Percentiles rank a stretch among this genome's conserved stretches.
Evolutionary conservation across 768 basidiomycete genomes (phyloP).

Genomic region (Suillus variegatus): DNA sequence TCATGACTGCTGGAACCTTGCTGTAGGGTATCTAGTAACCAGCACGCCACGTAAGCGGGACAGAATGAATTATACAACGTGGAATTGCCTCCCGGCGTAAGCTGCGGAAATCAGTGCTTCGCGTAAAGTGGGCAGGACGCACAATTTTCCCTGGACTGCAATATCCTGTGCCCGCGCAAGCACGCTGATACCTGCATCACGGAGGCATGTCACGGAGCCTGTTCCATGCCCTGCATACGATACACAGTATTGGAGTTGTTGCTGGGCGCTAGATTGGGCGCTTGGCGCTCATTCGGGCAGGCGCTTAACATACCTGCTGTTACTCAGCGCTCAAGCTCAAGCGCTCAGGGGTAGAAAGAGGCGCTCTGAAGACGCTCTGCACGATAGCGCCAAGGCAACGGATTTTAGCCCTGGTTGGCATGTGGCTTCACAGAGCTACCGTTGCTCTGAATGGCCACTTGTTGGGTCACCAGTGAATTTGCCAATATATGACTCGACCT

Average conservation of each 20-base stretch:
- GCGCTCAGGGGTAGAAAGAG: constrained; percentile 51
- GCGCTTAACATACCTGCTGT: constrained; percentile 43
- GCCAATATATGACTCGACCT: constrained; percentile 37
- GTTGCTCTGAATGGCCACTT: constrained; percentile 57
- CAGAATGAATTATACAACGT: constrained; percentile 50
- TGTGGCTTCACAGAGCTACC: constrained; percentile 54
- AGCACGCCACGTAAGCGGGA: constrained; percentile 54
- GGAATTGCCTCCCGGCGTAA: constrained; percentile 27
- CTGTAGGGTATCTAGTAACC: constrained; percentile 52
- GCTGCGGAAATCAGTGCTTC: constrained; percentile 4
- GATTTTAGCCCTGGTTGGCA: constrained; percentile 36
- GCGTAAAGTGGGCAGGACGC: constrained; percentile 18
- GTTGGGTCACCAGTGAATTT: constrained; percentile 42
- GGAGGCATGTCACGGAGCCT: constrained; percentile 44
- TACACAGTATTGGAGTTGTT: constrained; percentile 51
- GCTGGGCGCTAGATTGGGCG: background rate
- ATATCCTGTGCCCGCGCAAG: constrained; percentile 58
- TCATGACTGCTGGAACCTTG: constrained; percentile 30
- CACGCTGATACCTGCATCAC: constrained; percentile 50
- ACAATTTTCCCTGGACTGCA: constrained; percentile 43
- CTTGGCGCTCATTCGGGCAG: constrained; percentile 2
- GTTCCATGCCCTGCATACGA: constrained; percentile 49
- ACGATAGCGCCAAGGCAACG: constrained; percentile 59
- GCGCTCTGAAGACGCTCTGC: constrained; percentile 59
- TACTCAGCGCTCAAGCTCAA: constrained; percentile 51